Conservation (phyloP, 75 land plant species). For the Selaginella tamariscina region DNA sequence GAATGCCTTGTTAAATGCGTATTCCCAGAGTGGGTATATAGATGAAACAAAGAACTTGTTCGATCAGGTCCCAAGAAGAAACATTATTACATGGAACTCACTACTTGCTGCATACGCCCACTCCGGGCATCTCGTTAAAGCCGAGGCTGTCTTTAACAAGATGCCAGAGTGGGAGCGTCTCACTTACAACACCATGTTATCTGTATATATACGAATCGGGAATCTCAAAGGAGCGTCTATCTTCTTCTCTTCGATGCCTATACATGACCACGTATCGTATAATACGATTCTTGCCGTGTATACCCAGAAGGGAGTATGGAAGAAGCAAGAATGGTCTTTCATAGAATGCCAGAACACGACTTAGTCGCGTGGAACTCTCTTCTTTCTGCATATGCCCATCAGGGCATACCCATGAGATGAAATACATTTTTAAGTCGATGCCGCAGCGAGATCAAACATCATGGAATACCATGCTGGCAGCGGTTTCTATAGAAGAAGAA, state of each 20-base stretch:
- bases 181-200: background rate
- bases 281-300: background rate
- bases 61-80: background rate
- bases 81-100: background rate
- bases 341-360: background rate
- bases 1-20: background rate
- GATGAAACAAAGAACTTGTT: background rate
- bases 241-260: background rate
- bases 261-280: background rate
- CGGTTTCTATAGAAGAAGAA: background rate
- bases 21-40: background rate
- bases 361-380: background rate
- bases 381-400: background rate
- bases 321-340: background rate
- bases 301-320: background rate
- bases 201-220: background rate
- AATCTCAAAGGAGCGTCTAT: background rate
- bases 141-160: background rate
- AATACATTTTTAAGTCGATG: background rate
- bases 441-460: background rate
- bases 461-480: background rate
- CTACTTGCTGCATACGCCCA: background rate
- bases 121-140: background rate
- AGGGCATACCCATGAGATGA: background rate
- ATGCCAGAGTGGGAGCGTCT: background rate